Base-by-base conservation (phyloP, 2,329 filamentous ascomycete genomes). In the Pseudogymnoascus sp. region DNA sequence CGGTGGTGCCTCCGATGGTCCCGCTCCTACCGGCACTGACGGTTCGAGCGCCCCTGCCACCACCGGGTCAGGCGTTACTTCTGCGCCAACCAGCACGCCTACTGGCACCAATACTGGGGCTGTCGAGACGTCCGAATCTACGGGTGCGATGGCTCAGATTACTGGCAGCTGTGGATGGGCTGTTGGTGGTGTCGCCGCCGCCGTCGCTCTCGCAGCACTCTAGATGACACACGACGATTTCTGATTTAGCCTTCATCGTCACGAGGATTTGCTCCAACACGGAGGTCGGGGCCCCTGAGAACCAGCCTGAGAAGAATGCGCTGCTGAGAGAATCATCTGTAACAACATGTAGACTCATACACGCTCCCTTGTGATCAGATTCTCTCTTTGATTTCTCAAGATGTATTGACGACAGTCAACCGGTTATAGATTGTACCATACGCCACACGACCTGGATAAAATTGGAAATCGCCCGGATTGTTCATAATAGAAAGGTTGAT, bases 131-230 rank as follows among this genome's bases (percentile, higher is more conserved):
- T 26, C 35, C 6, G n/a, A n/a, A 37, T 59, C 57, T 3, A 59
- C 57, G n/a, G 57, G 57, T 59, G 57, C 31, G 57, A 59, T 39
- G 35, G 31, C 57, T 39, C 57, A 59, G 17, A 39, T 59, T 15
- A 59, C 57, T 10, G 57, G 57, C 24, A 39, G 35, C 15, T 11
- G 35, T 15, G 26, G 57, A 39, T 59, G 57, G 57, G 57, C 57
- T 15, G 33, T 59, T 17, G 47, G 47, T 4, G 47, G 47, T 54
- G 35, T 59, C 24, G 33, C 57, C n/a, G 57, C 57, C 21, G 57
- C 57, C 33, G 35, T 59, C 35, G 47, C 47, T 35, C 47, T 54
- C n/a, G 47, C 47, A 21, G 47, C 47, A 11, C 35, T 54, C 15
- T 54, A 54, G 26, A 54, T 1, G 5, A 54, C n/a, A 8, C 29